Base-by-base conservation (phyloP, 2,329 filamentous ascomycete genomes). In the Rhynchosporium secalis region DNA sequence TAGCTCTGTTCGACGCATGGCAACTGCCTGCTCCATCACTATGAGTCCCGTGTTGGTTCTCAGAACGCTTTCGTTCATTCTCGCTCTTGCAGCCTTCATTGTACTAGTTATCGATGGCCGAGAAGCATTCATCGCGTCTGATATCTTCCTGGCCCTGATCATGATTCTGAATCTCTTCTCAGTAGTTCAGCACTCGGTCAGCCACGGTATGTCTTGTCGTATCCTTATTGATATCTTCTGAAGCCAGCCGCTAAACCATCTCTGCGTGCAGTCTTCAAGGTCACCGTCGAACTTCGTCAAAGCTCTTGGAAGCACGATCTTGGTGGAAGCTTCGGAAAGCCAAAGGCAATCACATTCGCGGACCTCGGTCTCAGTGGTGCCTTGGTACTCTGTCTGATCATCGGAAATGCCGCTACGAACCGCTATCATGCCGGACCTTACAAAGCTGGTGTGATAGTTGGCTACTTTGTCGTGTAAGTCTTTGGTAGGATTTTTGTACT, bases 391-490 rank as follows among this genome's bases (percentile, higher is more conserved):
- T 65, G 49, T 43, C 31, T 65, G 29, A 57, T 62, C 10, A 47
- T 66, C 12, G 60, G 62, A 3, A 56, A 57, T 52, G 40, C 49
- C 3, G 29, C 48, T 26, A 56, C 46, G 13, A 41, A 26, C 5
- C 31, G 48, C 8, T 62, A 56, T 38, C 12, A 48, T 31, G 48
- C 31, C 6, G 64, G 60, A 5, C 29, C 57, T 20, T 64, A 61
- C 56, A 60, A 49, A 2, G 64, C 49, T 9, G 65, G 51, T 52
- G 60, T 60, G 6, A 43, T 63, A 10, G 26, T 69, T 46, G 63
- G 62, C n/a, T 69, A 62, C 31, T 49, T 62, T 46, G 57, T 67
- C 20, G 56, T 67, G 67, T 69, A 59, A 66, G 67, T 62, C 12
- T 56, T 13, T 15, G 8, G 3, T 13, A 31, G 36, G 15, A 26